A percentile compares a stretch with the other conserved stretches of the same genome.
Evolutionary conservation across 305 asterid genomes (phyloP).

Genomic region (Withania somnifera): DNA sequence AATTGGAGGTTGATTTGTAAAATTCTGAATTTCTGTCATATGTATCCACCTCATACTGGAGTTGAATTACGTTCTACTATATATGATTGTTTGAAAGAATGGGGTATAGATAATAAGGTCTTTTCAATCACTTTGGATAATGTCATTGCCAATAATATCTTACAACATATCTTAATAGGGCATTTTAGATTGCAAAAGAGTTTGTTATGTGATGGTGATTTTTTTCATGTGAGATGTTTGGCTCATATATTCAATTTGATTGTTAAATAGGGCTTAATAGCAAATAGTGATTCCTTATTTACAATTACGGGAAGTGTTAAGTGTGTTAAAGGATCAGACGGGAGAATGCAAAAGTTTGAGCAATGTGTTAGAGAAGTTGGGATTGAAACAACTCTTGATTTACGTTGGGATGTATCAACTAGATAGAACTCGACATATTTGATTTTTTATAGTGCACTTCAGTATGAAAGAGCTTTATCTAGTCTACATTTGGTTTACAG

Average conservation of each 20-base stretch:
- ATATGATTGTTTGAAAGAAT: not conserved
- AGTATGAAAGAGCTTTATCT: not conserved
- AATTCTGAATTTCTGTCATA: not conserved
- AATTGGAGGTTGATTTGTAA: not conserved
- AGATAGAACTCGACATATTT: constrained; percentile 1
- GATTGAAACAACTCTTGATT: not conserved
- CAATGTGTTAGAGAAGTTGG: not conserved
- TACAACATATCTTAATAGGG: not conserved
- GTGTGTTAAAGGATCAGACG: not conserved
- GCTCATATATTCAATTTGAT: constrained; percentile 3
- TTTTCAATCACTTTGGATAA: not conserved
- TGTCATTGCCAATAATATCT: not conserved
- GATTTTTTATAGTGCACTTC: not conserved
- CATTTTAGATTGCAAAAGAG: not conserved
- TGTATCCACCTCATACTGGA: not conserved
- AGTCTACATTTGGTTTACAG: not conserved
- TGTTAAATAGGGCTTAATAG: not conserved
- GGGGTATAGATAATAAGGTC: not conserved
- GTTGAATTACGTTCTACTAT: not conserved
- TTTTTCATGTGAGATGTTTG: not conserved
- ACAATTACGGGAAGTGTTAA: not conserved
- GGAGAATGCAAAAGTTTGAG: not conserved
- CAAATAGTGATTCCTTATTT: not conserved
- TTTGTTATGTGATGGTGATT: not conserved
- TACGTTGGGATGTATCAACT: not conserved